A percentile compares a stretch with the other conserved stretches of the same genome.
Evolutionary conservation across 208 protist genomes (phyloP).

Genomic region (Phytomonas sp.): DNA sequence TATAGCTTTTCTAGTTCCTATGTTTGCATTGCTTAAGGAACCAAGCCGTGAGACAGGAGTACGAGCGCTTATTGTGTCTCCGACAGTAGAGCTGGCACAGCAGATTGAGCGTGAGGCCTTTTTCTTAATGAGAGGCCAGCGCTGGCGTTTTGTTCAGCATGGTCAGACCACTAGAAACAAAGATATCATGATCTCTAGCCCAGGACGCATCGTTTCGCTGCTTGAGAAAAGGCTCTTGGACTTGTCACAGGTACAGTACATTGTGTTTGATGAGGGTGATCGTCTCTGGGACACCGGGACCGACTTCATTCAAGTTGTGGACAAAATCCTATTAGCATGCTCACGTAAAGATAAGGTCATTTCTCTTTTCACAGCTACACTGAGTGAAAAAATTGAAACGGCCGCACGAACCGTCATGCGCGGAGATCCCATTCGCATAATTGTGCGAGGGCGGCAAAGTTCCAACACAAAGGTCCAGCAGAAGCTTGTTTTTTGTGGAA

Average conservation of each 20-base stretch:
- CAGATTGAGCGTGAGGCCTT: constrained; percentile 94
- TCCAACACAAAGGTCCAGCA: constrained; percentile 80
- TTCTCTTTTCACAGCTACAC: constrained; percentile 92
- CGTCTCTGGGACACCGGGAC: constrained; percentile 90
- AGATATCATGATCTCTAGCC: constrained; percentile 90
- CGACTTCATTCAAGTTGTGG: constrained; percentile 71
- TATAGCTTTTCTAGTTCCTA: constrained; percentile 89
- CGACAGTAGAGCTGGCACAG: constrained; percentile 94
- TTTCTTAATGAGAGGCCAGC: constrained; percentile 75
- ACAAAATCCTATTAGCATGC: constrained; percentile 87
- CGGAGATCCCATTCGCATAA: constrained; percentile 88
- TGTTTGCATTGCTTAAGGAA: constrained; percentile 84
- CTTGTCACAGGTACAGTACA: constrained; percentile 67
- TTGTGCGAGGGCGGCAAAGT: constrained; percentile 78
- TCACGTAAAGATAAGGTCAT: constrained; percentile 62
- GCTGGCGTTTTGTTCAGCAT: constrained; percentile 87
- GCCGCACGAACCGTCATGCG: constrained; percentile 87
- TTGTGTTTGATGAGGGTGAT: constrained; percentile 98
- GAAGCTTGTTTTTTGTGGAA: constrained; percentile 93
- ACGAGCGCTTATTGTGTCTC: constrained; percentile 91
- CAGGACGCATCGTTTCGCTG: constrained; percentile 69
- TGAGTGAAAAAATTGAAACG: constrained; percentile 87
- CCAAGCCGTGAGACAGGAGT: constrained; percentile 61
- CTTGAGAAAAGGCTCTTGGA: constrained; percentile 74
- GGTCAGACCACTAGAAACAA: constrained; percentile 85